A percentile compares a stretch with the other conserved stretches of the same genome.
phyloP scores from a whole-genome alignment of 176 grass and related monocot species.

The Lolium multiflorum region DNA sequence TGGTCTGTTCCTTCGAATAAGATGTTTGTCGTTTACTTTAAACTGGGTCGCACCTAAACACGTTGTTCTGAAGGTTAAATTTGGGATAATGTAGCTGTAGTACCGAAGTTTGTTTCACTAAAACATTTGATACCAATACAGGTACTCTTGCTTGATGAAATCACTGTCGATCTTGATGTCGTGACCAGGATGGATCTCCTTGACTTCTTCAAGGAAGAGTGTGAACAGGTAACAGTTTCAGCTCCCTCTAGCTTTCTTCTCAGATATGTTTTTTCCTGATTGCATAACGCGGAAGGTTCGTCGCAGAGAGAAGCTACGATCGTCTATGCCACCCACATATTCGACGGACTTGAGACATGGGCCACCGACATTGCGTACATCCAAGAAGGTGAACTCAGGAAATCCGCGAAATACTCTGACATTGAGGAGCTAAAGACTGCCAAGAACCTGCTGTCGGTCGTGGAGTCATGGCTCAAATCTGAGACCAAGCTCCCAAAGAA shows the following conservation, averaged over 20 bases:
- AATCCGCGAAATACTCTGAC: conserved; percentile 53
- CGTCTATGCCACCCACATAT: conserved; percentile 94
- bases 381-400: conserved; percentile 86
- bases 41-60: background rate
- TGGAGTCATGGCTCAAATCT: conserved; percentile 83
- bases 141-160: conserved; percentile 91
- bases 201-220: conserved; percentile 97
- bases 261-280: background rate
- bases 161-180: conserved; percentile 89
- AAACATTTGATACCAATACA: conserved; percentile 37
- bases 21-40: background rate
- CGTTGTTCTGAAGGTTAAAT: conserved; percentile 6
- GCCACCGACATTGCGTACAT: conserved; percentile 83
- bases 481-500: conserved; percentile 80
- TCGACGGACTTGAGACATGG: conserved; percentile 87
- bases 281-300: background rate
- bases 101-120: background rate
- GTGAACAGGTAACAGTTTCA: conserved; percentile 65
- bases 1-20: background rate
- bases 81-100: background rate
- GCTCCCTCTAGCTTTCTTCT: conserved; percentile 1
- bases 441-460: conserved; percentile 78
- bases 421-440: conserved; percentile 72
- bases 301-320: conserved; percentile 86
- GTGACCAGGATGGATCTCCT: conserved; percentile 97